These are phyloP conservation scores for Endoconidiophora laricicola DNA, from an alignment of 2,329 filamentous ascomycete genomes.

Conservation along the genomic window DNA sequence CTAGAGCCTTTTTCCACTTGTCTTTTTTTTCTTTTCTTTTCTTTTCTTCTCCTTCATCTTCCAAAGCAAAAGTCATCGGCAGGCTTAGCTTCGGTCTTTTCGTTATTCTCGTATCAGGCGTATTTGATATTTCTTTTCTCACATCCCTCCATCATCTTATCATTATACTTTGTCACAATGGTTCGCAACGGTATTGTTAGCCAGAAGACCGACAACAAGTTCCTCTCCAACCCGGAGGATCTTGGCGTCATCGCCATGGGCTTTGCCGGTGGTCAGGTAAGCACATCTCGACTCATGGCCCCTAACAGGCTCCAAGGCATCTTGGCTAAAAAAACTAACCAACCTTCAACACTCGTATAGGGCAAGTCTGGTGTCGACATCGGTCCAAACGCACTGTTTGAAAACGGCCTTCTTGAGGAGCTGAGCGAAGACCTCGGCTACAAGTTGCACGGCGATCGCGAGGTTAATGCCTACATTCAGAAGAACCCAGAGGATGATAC, in stretches of 20 bases:
- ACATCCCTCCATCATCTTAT: neutral
- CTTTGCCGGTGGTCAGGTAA: slow-evolving; percentile 90
- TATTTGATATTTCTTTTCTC: neutral
- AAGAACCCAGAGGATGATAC: slow-evolving; percentile 57
- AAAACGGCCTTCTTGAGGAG: slow-evolving; percentile 70
- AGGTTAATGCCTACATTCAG: slow-evolving; percentile 67
- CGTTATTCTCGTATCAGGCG: slow-evolving; percentile 1
- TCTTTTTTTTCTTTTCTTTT: neutral
- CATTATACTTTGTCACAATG: slow-evolving; percentile 6
- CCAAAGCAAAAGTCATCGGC: slow-evolving; percentile 11
- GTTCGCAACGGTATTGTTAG: slow-evolving; percentile 28
- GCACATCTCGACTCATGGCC: slow-evolving; percentile 15
- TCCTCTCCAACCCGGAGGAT: slow-evolving; percentile 63
- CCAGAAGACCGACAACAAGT: slow-evolving; percentile 46
- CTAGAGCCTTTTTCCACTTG: slow-evolving; percentile 1
- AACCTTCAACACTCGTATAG: slow-evolving; percentile 26
- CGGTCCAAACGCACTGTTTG: slow-evolving; percentile 74
- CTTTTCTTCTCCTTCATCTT: slow-evolving; percentile 10
- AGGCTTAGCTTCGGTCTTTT: slow-evolving; percentile 11
- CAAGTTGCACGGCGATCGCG: slow-evolving; percentile 67
- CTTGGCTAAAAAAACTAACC: neutral
- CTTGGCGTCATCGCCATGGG: slow-evolving; percentile 87
- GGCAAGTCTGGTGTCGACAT: slow-evolving; percentile 85
- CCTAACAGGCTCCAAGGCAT: neutral
- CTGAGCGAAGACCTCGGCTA: slow-evolving; percentile 76